Conservation (phyloP, 257 asterid genomes). For the Galeopsis tetrahit region DNA sequence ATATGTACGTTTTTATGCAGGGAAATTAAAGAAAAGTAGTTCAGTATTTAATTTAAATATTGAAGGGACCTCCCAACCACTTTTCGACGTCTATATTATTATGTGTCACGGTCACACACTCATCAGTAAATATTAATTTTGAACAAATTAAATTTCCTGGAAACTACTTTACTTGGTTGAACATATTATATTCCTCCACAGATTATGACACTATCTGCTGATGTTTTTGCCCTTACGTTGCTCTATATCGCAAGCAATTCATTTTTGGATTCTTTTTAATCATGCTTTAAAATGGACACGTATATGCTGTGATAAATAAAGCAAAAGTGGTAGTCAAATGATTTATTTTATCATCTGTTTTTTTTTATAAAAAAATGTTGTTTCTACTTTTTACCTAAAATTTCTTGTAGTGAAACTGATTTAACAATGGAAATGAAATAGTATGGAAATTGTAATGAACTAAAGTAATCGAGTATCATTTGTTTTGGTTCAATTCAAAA, state of each 20-base stretch:
- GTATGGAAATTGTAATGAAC: no score
- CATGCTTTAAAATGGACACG: background rate
- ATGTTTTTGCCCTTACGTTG: slow-evolving; percentile 35
- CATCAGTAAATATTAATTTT: background rate
- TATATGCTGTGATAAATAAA: slow-evolving; percentile 1
- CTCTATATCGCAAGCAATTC: slow-evolving; percentile 21
- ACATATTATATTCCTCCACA: background rate
- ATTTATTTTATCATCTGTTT: background rate
- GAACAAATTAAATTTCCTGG: slow-evolving; percentile 8
- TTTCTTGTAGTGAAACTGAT: no score
- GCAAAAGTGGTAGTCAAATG: background rate
- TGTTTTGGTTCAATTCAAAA: no score
- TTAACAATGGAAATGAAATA: no score
- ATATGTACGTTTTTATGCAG: background rate
- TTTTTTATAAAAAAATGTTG: no score
- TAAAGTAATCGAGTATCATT: no score
- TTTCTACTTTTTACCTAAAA: no score
- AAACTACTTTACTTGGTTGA: slow-evolving; percentile 8
- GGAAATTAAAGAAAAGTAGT: background rate
- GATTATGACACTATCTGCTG: slow-evolving; percentile 29
- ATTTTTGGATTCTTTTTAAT: background rate
- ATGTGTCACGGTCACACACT: slow-evolving; percentile 3
- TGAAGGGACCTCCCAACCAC: slow-evolving; percentile 27
- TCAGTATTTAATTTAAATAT: background rate
- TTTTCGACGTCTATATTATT: slow-evolving; percentile 6